A percentile compares a stretch with the other conserved stretches of the same genome.
Evolutionary conservation across 352 stramenopile genomes (phyloP).

Genomic region (Phytophthora crassamura): DNA sequence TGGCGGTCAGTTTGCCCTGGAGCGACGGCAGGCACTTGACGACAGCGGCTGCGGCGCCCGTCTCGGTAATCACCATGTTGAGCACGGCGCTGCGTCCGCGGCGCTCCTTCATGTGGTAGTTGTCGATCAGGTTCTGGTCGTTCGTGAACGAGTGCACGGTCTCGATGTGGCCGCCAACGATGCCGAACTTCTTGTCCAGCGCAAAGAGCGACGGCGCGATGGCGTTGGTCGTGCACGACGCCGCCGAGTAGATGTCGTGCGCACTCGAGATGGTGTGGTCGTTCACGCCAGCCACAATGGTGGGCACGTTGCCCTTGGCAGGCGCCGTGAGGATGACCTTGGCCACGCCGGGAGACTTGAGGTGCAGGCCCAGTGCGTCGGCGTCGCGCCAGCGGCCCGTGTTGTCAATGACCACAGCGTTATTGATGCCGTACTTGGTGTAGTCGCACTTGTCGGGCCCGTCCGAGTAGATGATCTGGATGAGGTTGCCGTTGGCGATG

Average conservation of each 20-base stretch:
- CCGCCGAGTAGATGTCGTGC: slow-evolving; percentile 77
- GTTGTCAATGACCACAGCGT: slow-evolving; percentile 92
- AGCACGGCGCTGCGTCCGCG: slow-evolving; percentile 85
- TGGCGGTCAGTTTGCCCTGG: slow-evolving; percentile 98
- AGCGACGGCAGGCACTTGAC: slow-evolving; percentile 93
- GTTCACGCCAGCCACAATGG: slow-evolving; percentile 86
- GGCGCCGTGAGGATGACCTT: slow-evolving; percentile 87
- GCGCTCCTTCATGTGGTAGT: slow-evolving; percentile 90
- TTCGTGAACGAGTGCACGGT: slow-evolving; percentile 93
- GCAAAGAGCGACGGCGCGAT: slow-evolving; percentile 81
- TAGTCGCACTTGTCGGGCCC: slow-evolving; percentile 89
- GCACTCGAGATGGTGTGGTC: slow-evolving; percentile 63
- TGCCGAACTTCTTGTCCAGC: slow-evolving; percentile 85
- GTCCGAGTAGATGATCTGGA: slow-evolving; percentile 89
- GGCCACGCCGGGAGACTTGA: slow-evolving; percentile 77
- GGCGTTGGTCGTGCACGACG: slow-evolving; percentile 88
- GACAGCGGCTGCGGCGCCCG: slow-evolving; percentile 81
- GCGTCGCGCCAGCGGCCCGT: slow-evolving; percentile 85
- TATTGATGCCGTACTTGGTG: slow-evolving; percentile 85
- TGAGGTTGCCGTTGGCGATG: slow-evolving; percentile 88
- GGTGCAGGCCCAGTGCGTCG: slow-evolving; percentile 67
- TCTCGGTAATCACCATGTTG: slow-evolving; percentile 93
- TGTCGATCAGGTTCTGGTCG: slow-evolving; percentile 91
- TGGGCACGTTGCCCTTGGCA: slow-evolving; percentile 76
- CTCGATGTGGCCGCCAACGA: slow-evolving; percentile 86